These are phyloP conservation scores for Fistulinella cinereoalba DNA, from an alignment of 1,284 basidiomycete genomes.

Conservation along the genomic window DNA sequence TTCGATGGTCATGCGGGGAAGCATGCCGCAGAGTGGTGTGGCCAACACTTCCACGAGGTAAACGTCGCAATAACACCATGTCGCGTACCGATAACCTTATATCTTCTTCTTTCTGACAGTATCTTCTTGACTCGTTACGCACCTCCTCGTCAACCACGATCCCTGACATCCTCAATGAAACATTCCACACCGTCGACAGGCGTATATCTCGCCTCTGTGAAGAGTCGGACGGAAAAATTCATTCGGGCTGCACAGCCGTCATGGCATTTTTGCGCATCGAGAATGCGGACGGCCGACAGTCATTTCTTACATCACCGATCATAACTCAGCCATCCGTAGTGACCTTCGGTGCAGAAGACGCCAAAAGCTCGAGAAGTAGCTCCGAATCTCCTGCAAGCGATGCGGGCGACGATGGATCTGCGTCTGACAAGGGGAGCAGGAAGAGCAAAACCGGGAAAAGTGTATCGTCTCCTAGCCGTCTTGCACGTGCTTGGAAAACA, in stretches of 20 bases:
- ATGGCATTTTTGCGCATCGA: conserved; percentile 97
- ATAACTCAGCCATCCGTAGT: conserved; percentile 21
- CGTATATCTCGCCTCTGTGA: conserved; percentile 80
- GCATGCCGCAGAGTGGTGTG: conserved; percentile 99
- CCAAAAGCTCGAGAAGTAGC: conserved; percentile 21
- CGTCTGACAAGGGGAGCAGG: conserved; percentile 34
- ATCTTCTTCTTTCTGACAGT: conserved; percentile 36
- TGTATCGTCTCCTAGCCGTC: conserved; percentile 44
- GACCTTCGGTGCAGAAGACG: conserved; percentile 29
- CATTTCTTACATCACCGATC: conserved; percentile 47
- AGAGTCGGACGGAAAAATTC: conserved; percentile 83
- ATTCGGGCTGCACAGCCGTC: conserved; percentile 96
- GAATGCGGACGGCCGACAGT: conserved; percentile 66
- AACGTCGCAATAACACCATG: neutral
- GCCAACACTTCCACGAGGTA: conserved; percentile 92
- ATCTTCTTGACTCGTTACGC: conserved; percentile 52
- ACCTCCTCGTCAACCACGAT: conserved; percentile 55
- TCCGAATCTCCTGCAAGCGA: conserved; percentile 30
- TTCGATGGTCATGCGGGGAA: conserved; percentile 99
- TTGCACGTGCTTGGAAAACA: conserved; percentile 57
- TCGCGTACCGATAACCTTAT: neutral
- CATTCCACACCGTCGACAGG: conserved; percentile 90
- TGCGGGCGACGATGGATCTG: conserved; percentile 35
- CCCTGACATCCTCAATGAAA: conserved; percentile 89
- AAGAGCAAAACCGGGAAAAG: conserved; percentile 43